These are phyloP conservation scores for Cetradonia linearis DNA, from an alignment of 495 filamentous ascomycete species.

Conservation along the genomic window DNA sequence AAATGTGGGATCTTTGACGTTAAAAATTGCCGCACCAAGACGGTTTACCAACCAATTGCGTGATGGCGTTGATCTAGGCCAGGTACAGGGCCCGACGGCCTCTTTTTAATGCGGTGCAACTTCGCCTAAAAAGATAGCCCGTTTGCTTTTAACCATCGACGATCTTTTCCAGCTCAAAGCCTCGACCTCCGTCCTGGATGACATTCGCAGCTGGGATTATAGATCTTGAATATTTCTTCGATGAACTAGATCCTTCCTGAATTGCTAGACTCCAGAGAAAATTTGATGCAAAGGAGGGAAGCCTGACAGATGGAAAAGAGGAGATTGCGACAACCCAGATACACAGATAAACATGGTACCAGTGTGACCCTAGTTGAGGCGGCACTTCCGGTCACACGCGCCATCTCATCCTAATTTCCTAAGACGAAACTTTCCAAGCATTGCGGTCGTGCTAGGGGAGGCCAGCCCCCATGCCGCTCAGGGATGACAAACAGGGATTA, in stretches of 20 bases:
- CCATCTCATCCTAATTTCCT: constrained; percentile 2
- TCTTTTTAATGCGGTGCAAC: not conserved
- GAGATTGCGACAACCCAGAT: constrained; percentile 9
- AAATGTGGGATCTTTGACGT: not conserved
- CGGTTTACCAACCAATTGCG: constrained; percentile 1
- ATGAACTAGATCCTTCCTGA: too few species aligned
- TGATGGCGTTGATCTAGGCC: not conserved
- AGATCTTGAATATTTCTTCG: too few species aligned
- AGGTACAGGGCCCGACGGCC: not conserved
- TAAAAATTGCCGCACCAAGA: not conserved
- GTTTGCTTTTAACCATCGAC: too few species aligned
- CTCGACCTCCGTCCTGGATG: too few species aligned
- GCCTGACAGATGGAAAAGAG: not conserved
- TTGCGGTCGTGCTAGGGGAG: constrained; percentile 2
- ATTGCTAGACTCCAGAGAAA: not conserved
- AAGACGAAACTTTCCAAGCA: not conserved
- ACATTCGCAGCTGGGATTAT: too few species aligned
- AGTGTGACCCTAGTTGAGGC: not conserved
- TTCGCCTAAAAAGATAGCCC: too few species aligned
- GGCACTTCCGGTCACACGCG: constrained; percentile 5
- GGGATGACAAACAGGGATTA: constrained; percentile 3
- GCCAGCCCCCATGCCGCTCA: constrained; percentile 2
- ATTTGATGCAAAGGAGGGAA: not conserved
- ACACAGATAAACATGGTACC: not conserved
- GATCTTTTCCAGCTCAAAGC: too few species aligned